A percentile compares a stretch with the other conserved stretches of the same genome.
Conservation (phyloP, 495 filamentous ascomycete species). For the Daldinia grandis region DNA sequence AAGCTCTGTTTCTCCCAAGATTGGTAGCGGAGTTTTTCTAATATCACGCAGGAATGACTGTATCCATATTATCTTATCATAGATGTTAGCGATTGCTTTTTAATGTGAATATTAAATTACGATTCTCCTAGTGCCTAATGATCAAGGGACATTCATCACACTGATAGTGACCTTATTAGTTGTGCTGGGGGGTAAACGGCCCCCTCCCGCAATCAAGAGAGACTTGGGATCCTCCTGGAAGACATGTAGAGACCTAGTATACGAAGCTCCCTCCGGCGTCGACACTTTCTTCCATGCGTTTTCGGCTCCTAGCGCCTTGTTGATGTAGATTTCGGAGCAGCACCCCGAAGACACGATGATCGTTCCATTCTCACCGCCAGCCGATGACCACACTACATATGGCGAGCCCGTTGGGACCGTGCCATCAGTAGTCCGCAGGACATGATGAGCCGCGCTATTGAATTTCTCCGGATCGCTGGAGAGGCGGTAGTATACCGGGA, state of each 20-base stretch:
- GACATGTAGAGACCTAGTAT: conserved; percentile 62
- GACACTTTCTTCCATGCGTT: conserved; percentile 60
- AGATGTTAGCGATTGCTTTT: not conserved
- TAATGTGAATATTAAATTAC: not conserved
- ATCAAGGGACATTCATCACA: conserved; percentile 43
- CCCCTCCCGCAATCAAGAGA: conserved; percentile 56
- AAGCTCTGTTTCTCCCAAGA: too few relatives aligned
- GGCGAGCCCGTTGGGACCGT: conserved; percentile 62
- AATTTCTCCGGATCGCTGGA: conserved; percentile 63
- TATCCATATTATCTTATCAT: too few relatives aligned
- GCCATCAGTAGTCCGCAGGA: conserved; percentile 53
- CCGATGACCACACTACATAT: conserved; percentile 63
- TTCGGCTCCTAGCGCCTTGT: conserved; percentile 61
- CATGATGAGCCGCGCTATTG: conserved; percentile 52
- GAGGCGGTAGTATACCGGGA: conserved; percentile 66
- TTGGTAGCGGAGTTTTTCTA: too few relatives aligned
- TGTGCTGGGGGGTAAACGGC: conserved; percentile 51
- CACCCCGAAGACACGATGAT: conserved; percentile 65
- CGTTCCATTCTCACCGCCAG: conserved; percentile 65
- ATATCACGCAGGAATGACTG: too few relatives aligned
- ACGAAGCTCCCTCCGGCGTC: conserved; percentile 58
- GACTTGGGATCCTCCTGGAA: conserved; percentile 49
- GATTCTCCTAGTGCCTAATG: not conserved
- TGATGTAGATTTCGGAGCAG: conserved; percentile 64
- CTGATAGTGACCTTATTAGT: conserved; percentile 54